Evolutionary conservation across 108 stramenopile genomes (phyloP), one percentile per base, ranked within the genome.

Genomic region (Epithemia pelagica): DNA sequence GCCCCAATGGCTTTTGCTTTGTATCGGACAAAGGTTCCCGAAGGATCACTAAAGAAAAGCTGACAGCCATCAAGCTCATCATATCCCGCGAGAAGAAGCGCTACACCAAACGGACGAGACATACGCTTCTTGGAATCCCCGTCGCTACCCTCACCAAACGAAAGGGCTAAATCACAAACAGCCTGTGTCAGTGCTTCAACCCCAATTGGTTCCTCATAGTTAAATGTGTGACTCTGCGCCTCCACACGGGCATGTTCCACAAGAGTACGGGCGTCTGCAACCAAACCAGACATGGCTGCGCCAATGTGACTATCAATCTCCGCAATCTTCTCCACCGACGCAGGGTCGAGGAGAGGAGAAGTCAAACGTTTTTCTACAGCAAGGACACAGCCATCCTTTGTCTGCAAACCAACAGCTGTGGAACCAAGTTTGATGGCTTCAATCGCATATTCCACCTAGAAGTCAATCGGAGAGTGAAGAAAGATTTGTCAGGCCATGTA

Each of bases 1-100:
- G 96, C 94, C 7, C 99, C 99, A 66, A 99, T 99, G 30, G 99
- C 99, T 85, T 98, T 98, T 67, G 97, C 97, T 84, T 98, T 97
- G 87, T 96, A 99, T 74, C 90, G 80, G 29, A 96, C 92, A 80
- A 96, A 99, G 52, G 97, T 98, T 23, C 99, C 99, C 28, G 83
- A 83, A 2, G 99, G 99, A 74, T 99, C 99, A 57, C 91, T 90
- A 82, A 97, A 98, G 84, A 92, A 99, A 46, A 99, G 88, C 73
- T 97, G 97, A 32, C 96, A 88, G 18, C 99, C 99, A 30, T 83
- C 64, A 65, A 96, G 75, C 32, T 88, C 86, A 74, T 99, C 98
- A 54, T 81, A 88, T 32, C 99, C 99, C 0, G 96, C 99, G 60
- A 98, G 78, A 55, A 99, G 89, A 37, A 99, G 88, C 0, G 99